Conservation (phyloP, 352 stramenopile species). For the Achlya hypogyna region DNA sequence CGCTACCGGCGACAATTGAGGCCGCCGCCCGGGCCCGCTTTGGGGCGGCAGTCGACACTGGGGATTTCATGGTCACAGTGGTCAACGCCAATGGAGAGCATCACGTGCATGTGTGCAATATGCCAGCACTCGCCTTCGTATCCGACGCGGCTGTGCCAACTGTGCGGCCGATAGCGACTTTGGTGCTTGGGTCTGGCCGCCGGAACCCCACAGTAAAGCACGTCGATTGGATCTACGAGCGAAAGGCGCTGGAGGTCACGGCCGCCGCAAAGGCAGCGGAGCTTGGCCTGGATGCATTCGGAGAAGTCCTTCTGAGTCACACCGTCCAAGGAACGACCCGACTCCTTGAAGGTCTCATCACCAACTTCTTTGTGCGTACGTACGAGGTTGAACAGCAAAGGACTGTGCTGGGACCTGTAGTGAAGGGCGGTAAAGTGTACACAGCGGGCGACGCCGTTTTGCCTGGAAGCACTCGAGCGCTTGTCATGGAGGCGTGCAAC, state of each 20-base stretch:
- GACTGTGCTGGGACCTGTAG: constrained; percentile 21
- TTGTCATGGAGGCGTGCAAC: constrained; percentile 50
- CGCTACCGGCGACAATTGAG: background rate
- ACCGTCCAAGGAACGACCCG: constrained; percentile 2
- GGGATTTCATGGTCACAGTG: constrained; percentile 53
- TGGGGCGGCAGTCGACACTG: background rate
- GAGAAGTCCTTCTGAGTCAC: constrained; percentile 50
- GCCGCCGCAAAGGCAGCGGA: constrained; percentile 22
- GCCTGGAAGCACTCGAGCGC: constrained; percentile 43
- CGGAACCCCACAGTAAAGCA: constrained; percentile 52
- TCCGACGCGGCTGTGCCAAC: background rate
- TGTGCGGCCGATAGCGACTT: constrained; percentile 26
- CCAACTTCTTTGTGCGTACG: constrained; percentile 72
- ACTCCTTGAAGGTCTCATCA: constrained; percentile 66
- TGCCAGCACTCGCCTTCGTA: constrained; percentile 29
- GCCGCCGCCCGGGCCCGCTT: background rate
- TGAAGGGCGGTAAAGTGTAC: constrained; percentile 36
- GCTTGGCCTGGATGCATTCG: constrained; percentile 24
- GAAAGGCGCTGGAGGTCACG: constrained; percentile 36
- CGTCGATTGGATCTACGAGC: constrained; percentile 56
- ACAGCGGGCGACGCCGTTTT: constrained; percentile 43
- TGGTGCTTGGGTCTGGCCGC: constrained; percentile 42
- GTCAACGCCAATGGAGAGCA: constrained; percentile 33
- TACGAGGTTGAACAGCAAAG: background rate
- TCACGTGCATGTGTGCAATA: constrained; percentile 48